Evolutionary conservation across 225 moss, liverwort and hornwort species (phyloP).

Genomic region (Sphagnum contortum): DNA sequence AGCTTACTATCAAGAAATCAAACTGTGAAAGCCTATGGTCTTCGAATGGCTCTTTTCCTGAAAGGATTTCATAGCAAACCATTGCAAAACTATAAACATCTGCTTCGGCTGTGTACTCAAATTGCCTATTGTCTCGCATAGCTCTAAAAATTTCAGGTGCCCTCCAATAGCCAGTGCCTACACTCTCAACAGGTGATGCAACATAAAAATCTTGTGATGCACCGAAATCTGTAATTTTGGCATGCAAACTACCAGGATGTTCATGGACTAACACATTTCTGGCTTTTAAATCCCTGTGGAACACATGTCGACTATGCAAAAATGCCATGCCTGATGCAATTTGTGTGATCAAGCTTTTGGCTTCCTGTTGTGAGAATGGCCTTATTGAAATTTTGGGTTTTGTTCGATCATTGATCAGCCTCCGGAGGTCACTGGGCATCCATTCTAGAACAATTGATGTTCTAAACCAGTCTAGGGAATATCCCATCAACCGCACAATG

Average conservation of each 20-base stretch:
- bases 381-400: neutral
- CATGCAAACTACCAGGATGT: constrained; percentile 5
- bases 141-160: constrained; percentile 2
- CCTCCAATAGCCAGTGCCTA: constrained; percentile 2
- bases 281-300: constrained; percentile 26
- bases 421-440: constrained; percentile 5
- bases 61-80: constrained; percentile 18
- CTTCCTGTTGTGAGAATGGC: constrained; percentile 14
- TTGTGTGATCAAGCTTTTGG: constrained; percentile 8
- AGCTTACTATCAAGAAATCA: neutral
- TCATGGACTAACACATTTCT: constrained; percentile 16
- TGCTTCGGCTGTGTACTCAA: constrained; percentile 9
- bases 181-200: neutral
- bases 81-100: constrained; percentile 24
- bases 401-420: neutral
- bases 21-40: accelerated
- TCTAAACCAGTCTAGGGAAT: neutral
- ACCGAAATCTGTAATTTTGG: neutral
- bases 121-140: neutral
- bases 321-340: constrained; percentile 17
- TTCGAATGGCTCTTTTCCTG: constrained; percentile 5
- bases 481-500: constrained; percentile 16
- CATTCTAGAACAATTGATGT: constrained; percentile 20
- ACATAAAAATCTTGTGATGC: neutral
- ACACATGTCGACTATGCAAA: constrained; percentile 14